Conservation (phyloP, 2,329 filamentous ascomycete species). For the Talaromyces amestolkiae region DNA sequence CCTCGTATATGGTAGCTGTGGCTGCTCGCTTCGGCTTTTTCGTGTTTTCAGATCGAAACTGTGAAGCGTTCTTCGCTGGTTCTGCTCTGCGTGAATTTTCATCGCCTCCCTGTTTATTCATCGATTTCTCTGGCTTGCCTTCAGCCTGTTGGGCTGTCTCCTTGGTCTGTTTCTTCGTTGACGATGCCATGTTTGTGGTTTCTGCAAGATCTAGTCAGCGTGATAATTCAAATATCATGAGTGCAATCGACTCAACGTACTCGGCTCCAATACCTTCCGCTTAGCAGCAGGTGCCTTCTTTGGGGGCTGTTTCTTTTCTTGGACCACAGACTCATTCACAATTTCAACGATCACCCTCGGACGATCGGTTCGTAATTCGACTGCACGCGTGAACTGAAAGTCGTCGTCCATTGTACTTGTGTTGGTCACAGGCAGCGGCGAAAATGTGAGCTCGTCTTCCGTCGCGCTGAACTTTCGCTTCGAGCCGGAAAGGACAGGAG, state of each 20-base stretch:
- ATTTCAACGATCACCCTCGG: constrained; percentile 4
- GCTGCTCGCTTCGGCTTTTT: constrained; percentile 10
- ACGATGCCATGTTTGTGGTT: constrained; percentile 48
- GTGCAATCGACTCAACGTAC: constrained; percentile 31
- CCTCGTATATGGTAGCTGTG: background rate
- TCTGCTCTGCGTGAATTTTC: constrained; percentile 18
- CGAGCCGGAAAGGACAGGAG: constrained; percentile 46
- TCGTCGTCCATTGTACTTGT: constrained; percentile 28
- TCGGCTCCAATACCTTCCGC: constrained; percentile 43
- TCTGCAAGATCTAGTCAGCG: constrained; percentile 35
- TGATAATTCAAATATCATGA: constrained; percentile 19
- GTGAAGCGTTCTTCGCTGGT: constrained; percentile 9
- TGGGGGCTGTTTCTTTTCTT: constrained; percentile 19
- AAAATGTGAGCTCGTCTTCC: constrained; percentile 47
- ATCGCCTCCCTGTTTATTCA: constrained; percentile 8
- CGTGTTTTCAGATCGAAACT: background rate
- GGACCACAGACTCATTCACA: background rate
- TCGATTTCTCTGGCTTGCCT: constrained; percentile 14
- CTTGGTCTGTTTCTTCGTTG: constrained; percentile 31
- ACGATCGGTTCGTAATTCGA: constrained; percentile 20
- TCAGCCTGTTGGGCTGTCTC: constrained; percentile 13
- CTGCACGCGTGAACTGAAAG: constrained; percentile 35
- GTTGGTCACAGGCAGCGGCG: constrained; percentile 13
- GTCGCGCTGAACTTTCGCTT: constrained; percentile 59
- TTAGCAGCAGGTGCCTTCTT: constrained; percentile 23